Evolutionary conservation across 768 basidiomycete genomes (phyloP).

Genomic region (Suillus cothurnatus): DNA sequence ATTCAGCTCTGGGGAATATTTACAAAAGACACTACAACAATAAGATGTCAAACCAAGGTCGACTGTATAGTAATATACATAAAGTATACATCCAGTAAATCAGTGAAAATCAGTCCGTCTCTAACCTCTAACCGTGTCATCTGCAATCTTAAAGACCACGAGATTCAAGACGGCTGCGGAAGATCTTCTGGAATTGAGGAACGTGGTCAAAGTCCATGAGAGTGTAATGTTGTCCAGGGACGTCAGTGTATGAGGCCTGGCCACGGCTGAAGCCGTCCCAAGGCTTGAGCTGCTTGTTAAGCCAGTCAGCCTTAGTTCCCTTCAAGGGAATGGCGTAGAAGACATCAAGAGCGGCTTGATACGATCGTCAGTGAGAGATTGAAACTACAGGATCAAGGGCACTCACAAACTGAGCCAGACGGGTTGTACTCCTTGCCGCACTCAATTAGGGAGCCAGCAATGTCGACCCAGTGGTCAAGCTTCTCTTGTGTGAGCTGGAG

Average conservation of each 20-base stretch:
- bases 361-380: neutral
- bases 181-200: constrained; percentile 18
- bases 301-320: constrained; percentile 18
- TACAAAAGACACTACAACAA: neutral
- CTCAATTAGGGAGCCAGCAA: constrained; percentile 24
- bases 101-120: neutral
- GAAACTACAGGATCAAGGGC: neutral
- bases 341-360: constrained; percentile 12
- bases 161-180: constrained; percentile 23
- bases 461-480: constrained; percentile 26
- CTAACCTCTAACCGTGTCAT: neutral
- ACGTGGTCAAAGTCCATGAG: constrained; percentile 21
- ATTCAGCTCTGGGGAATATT: neutral
- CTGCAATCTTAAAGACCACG: constrained; percentile 20
- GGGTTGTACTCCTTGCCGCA: constrained; percentile 23
- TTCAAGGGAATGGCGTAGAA: constrained; percentile 16
- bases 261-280: constrained; percentile 19
- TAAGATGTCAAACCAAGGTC: neutral
- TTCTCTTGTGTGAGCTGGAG: constrained; percentile 25
- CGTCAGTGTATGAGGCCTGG: constrained; percentile 15
- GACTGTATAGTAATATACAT: neutral
- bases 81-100: neutral
- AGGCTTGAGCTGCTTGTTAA: constrained; percentile 20
- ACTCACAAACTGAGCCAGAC: constrained; percentile 23
- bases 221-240: constrained; percentile 19